These are phyloP conservation scores for Barnettozyma pratensis DNA, from an alignment of 805 yeast genomes.

Conservation along the genomic window DNA sequence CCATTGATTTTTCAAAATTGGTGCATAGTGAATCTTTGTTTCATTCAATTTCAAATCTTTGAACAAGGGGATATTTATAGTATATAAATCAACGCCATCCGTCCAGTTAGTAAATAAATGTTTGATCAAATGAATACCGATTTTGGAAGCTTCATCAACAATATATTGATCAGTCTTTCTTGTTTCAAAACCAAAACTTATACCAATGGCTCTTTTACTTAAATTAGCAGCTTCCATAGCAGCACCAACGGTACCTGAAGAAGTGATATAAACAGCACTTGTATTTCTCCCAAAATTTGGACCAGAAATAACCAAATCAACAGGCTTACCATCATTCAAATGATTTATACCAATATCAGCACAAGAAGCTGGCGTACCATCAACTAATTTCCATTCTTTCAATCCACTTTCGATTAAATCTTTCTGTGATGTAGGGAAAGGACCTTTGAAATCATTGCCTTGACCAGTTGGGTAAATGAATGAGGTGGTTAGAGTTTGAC, in stretches of 20 bases:
- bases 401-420: constrained; percentile 28
- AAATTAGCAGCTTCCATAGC: constrained; percentile 86
- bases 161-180: constrained; percentile 36
- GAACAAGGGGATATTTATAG: constrained; percentile 81
- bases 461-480: constrained; percentile 57
- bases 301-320: constrained; percentile 88
- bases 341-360: constrained; percentile 86
- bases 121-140: constrained; percentile 59
- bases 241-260: constrained; percentile 96
- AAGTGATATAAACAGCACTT: constrained; percentile 78
- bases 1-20: constrained; percentile 84
- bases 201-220: constrained; percentile 64
- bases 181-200: constrained; percentile 75
- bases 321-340: constrained; percentile 41
- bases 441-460: constrained; percentile 57
- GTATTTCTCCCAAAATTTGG: constrained; percentile 96
- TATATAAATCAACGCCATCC: constrained; percentile 58
- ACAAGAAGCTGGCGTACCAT: constrained; percentile 96
- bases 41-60: constrained; percentile 42
- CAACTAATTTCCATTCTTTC: constrained; percentile 82
- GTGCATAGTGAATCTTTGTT: constrained; percentile 67
- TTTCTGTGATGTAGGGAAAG: constrained; percentile 49
- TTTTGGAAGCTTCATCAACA: constrained; percentile 52
- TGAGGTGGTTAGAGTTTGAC: constrained; percentile 52
- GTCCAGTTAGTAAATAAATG: constrained; percentile 59